Conservation (phyloP, 1,284 basidiomycete genomes). For the Trichosporon sp. region DNA sequence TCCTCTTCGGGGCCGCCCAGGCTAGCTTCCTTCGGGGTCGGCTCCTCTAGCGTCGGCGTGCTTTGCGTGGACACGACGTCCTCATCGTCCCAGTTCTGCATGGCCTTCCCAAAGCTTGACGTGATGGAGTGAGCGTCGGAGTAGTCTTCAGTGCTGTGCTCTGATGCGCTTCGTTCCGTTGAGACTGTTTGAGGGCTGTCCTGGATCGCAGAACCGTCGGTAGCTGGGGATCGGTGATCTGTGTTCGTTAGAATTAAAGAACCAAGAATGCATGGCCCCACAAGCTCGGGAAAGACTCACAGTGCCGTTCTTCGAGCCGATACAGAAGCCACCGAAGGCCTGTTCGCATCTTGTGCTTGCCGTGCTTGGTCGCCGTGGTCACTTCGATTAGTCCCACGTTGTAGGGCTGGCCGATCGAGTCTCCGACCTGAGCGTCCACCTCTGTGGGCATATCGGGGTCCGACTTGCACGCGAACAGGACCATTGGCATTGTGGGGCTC, state of each 20-base stretch:
- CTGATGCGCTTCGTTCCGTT: neutral
- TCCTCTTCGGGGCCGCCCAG: neutral
- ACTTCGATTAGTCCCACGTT: conserved; percentile 47
- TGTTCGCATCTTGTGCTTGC: conserved; percentile 46
- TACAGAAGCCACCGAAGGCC: conserved; percentile 45
- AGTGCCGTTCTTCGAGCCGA: conserved; percentile 36
- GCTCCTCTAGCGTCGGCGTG: conserved; percentile 7
- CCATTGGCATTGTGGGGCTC: conserved; percentile 29
- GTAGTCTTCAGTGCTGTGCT: conserved; percentile 9
- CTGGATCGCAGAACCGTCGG: neutral
- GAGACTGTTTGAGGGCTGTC: neutral
- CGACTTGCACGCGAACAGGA: conserved; percentile 47
- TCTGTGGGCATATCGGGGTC: conserved; percentile 33
- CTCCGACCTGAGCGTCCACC: conserved; percentile 39
- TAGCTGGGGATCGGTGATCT: neutral
- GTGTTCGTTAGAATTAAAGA: neutral
- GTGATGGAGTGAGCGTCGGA: conserved; percentile 29
- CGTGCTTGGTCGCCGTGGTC: conserved; percentile 32
- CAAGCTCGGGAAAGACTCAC: conserved; percentile 23
- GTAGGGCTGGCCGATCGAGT: conserved; percentile 43
- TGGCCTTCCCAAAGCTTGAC: conserved; percentile 22
- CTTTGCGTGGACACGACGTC: neutral
- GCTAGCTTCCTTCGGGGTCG: neutral
- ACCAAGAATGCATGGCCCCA: neutral
- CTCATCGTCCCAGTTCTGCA: neutral